Percentiles rank a stretch among this genome's conserved stretches.
Evolutionary conservation across 2,329 filamentous ascomycete species (phyloP).

Genomic region (Penicillium sp.): DNA sequence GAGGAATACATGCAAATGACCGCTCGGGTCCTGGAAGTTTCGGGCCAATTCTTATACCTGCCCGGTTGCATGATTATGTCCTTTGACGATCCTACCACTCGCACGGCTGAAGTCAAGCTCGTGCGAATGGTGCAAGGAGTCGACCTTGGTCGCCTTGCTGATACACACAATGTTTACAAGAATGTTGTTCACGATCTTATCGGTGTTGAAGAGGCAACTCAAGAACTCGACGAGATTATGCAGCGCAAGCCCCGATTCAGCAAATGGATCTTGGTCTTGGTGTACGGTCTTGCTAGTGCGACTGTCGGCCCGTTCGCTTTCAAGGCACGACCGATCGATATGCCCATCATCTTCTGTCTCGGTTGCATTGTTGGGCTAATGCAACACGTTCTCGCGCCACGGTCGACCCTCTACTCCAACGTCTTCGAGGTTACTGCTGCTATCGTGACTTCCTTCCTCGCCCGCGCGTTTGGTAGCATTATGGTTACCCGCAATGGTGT

Average conservation of each 20-base stretch:
- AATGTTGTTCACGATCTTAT: constrained; percentile 52
- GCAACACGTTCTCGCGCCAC: constrained; percentile 73
- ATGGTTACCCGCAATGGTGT: constrained; percentile 42
- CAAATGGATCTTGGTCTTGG: constrained; percentile 57
- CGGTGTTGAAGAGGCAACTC: constrained; percentile 49
- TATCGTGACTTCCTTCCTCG: constrained; percentile 67
- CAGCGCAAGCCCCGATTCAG: constrained; percentile 57
- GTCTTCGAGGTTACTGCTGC: constrained; percentile 67
- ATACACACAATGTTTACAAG: constrained; percentile 52
- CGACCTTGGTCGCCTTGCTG: constrained; percentile 47
- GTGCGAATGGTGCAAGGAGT: constrained; percentile 47
- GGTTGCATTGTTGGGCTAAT: constrained; percentile 73
- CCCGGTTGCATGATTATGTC: constrained; percentile 95
- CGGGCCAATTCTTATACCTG: constrained; percentile 87
- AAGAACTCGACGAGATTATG: constrained; percentile 56
- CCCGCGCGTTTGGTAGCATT: constrained; percentile 68
- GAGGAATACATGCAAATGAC: constrained; percentile 93
- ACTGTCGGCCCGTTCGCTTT: constrained; percentile 81
- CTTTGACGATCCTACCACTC: constrained; percentile 62
- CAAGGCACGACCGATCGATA: constrained; percentile 71
- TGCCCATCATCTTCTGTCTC: constrained; percentile 75
- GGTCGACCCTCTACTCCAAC: constrained; percentile 67
- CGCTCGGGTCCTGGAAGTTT: constrained; percentile 80
- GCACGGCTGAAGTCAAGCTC: constrained; percentile 51
- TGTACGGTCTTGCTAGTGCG: constrained; percentile 75